Evolutionary conservation across 306 rosid genomes (phyloP).

Genomic region (Astragalus glycyphyllos): DNA sequence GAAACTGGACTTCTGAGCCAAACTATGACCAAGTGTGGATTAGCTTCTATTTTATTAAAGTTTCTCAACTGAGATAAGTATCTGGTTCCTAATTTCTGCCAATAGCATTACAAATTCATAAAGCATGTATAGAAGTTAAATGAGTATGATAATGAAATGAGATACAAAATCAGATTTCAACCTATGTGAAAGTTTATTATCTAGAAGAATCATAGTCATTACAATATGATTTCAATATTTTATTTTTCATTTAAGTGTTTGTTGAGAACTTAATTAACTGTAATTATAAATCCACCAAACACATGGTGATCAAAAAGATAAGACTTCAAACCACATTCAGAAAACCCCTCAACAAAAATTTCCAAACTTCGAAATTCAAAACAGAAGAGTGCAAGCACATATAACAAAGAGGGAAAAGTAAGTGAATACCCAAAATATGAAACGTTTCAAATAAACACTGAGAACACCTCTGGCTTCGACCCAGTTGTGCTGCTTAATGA

Average conservation of each 20-base stretch:
- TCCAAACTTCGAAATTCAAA: neutral
- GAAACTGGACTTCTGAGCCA: slow-evolving; percentile 8
- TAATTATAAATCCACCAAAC: too few relatives aligned
- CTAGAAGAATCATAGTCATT: neutral
- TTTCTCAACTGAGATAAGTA: neutral
- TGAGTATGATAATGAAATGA: too few relatives aligned
- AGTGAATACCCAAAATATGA: too few relatives aligned
- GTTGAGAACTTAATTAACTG: too few relatives aligned
- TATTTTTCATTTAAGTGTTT: too few relatives aligned
- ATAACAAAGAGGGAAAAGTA: neutral
- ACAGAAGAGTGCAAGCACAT: neutral
- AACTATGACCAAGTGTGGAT: neutral
- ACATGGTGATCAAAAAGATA: neutral
- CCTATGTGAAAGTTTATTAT: neutral
- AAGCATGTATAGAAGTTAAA: too few relatives aligned
- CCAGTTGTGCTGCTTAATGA: too few relatives aligned
- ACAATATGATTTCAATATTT: neutral
- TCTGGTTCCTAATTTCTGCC: neutral
- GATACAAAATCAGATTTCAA: neutral
- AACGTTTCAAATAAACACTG: too few relatives aligned
- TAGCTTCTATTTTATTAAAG: neutral
- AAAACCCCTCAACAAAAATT: neutral
- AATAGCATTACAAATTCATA: neutral
- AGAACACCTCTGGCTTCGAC: too few relatives aligned
- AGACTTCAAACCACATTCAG: neutral